phyloP scores from a whole-genome alignment of 1,284 basidiomycete genomes.

The Rhodotorula sp. region DNA sequence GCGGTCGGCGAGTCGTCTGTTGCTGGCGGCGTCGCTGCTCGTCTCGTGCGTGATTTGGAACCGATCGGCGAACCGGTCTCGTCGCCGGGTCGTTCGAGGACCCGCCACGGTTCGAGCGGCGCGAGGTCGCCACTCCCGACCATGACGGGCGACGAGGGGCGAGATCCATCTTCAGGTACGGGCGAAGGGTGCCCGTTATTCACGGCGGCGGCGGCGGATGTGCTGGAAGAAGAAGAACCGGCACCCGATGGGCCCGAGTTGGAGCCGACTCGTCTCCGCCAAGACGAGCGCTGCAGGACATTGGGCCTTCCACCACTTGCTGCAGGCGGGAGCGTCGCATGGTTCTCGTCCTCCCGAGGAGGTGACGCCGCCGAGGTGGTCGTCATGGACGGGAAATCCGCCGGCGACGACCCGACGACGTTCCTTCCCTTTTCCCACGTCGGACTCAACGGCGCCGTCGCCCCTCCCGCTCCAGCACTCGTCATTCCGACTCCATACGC shows the following conservation, averaged over 20 bases:
- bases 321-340: no score
- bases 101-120: not conserved
- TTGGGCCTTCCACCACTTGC: not conserved
- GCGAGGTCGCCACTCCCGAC: not conserved
- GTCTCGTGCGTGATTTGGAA: not conserved
- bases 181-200: conserved; percentile 1
- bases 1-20: not conserved
- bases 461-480: not conserved
- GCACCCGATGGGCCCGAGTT: no score
- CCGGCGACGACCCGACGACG: not conserved
- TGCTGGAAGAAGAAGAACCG: not conserved
- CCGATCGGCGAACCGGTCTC: not conserved
- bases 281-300: not conserved
- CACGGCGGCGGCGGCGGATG: not conserved
- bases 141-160: not conserved
- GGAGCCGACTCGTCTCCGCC: conserved; percentile 2
- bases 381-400: not conserved
- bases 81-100: not conserved
- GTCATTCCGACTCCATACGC: conserved; percentile 22
- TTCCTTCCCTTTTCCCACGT: not conserved
- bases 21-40: not conserved
- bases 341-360: no score
- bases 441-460: conserved; percentile 1
- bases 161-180: conserved; percentile 4
- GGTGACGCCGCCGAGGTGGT: not conserved